phyloP scores from a whole-genome alignment of 2,329 filamentous ascomycete species.

The Calonectria crousiana region DNA sequence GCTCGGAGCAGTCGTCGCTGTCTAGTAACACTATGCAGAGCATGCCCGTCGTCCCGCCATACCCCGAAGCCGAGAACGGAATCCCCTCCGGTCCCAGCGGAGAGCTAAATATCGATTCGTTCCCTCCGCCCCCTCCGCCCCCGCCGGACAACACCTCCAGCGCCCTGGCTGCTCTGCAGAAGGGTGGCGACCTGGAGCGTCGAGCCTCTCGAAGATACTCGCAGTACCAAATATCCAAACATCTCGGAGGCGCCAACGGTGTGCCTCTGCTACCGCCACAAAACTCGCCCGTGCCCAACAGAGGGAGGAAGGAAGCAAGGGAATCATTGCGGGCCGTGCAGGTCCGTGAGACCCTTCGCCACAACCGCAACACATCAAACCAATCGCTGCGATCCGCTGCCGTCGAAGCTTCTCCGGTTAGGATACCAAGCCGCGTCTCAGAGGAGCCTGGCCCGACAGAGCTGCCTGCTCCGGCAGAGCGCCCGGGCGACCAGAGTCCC shows the following conservation, averaged over 20 bases:
- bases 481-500: conserved; percentile 67
- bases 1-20: conserved; percentile 73
- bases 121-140: conserved; percentile 76
- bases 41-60: conserved; percentile 80
- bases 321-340: conserved; percentile 83
- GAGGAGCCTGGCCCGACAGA: conserved; percentile 63
- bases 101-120: conserved; percentile 72
- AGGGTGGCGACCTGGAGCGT: conserved; percentile 91
- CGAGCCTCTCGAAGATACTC: conserved; percentile 94
- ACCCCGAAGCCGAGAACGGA: conserved; percentile 71
- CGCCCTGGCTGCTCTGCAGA: conserved; percentile 89
- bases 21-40: conserved; percentile 84
- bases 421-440: conserved; percentile 70
- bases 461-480: conserved; percentile 38
- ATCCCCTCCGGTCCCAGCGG: conserved; percentile 56
- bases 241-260: conserved; percentile 84
- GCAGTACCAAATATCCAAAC: conserved; percentile 96
- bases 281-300: conserved; percentile 85
- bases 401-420: conserved; percentile 72
- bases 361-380: conserved; percentile 62
- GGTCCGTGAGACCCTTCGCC: conserved; percentile 63
- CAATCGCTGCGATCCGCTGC: conserved; percentile 53
- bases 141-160: conserved; percentile 85
- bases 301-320: conserved; percentile 80
- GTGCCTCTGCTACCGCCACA: conserved; percentile 90